Evolutionary conservation across 2,329 filamentous ascomycete genomes (phyloP), one percentile per base, ranked within the genome.

Genomic region (Lachnellula suecica): DNA sequence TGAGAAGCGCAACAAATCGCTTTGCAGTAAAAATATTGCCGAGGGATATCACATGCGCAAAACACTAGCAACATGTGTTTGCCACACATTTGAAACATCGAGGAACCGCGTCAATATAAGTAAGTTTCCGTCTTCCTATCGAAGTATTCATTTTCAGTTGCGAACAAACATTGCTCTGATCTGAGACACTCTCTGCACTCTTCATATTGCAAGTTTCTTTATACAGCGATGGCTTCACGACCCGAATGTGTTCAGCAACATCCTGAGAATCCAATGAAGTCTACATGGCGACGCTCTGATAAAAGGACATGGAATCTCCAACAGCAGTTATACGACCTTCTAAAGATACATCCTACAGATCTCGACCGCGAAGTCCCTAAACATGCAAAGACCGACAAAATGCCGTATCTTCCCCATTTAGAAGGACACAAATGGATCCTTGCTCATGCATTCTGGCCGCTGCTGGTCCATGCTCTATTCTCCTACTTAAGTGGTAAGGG

Each of bases 381-480:
- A 2, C 63, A 69, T 53, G 40, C 58, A 5, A 72, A 71, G 56
- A 60, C 58, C 1, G 69, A 71, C 51, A 60, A 58, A 29, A 61
- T 71, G 22, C 68, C 66, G 2, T 64, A 64, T 37, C 24, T 71
- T 4, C 51, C 63, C 4, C 58, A 70, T 17, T 66, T 57, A 59
- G 51, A 61, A 24, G 52, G 56, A 25, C 66, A 71, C 48, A 52
- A 57, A 22, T 72, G 68, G 67, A 60, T 72, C 34, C 49, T 72
- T 1, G 37, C 64, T 24, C 64, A 71, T 44, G 62, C 67, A n/a
- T 29, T 58, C 11, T 63, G 65, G 49, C 66, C 66, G 3, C 47
- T 68, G 17, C 48, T 53, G 10, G 35, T 65, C 3, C 64, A 67
- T 13, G 60, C 66, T 46, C 35, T 53, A 44, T 64, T 61, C 49